Conservation (phyloP, 2,329 filamentous ascomycete genomes). For the Cercospora canescens region DNA sequence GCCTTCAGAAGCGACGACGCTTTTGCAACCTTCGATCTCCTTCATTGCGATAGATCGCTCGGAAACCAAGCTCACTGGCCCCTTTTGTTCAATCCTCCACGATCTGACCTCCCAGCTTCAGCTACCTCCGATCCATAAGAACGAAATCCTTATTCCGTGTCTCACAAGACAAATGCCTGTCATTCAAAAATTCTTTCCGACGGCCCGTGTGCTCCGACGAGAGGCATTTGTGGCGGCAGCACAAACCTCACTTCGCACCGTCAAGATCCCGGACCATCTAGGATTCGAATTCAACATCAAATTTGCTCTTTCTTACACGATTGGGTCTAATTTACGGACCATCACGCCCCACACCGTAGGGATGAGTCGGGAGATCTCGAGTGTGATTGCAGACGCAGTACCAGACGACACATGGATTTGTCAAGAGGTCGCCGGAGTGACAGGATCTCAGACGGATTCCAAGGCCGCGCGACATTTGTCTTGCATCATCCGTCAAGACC, state of each 20-base stretch:
- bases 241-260: slow-evolving; percentile 10
- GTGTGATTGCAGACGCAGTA: slow-evolving; percentile 7
- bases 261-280: background rate
- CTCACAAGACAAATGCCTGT: slow-evolving; percentile 7
- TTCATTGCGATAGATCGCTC: background rate
- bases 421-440: slow-evolving; percentile 9
- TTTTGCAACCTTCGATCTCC: background rate
- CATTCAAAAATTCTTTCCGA: slow-evolving; percentile 4
- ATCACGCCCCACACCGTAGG: background rate
- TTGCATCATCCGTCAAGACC: slow-evolving; percentile 9
- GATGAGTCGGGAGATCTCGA: slow-evolving; percentile 6
- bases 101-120: background rate
- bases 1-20: background rate
- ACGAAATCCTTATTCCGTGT: slow-evolving; percentile 5
- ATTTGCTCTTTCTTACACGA: background rate
- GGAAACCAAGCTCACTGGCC: background rate
- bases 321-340: background rate
- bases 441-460: slow-evolving; percentile 1
- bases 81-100: background rate
- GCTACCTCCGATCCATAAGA: background rate
- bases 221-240: slow-evolving; percentile 6
- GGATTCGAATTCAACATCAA: background rate
- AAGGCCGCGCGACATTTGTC: slow-evolving; percentile 4
- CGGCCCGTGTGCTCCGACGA: background rate
- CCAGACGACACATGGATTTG: slow-evolving; percentile 8